Percentiles rank a stretch among this genome's conserved stretches.
Evolutionary conservation across 2,329 filamentous ascomycete species (phyloP).

Genomic region (Penicillium palitans): DNA sequence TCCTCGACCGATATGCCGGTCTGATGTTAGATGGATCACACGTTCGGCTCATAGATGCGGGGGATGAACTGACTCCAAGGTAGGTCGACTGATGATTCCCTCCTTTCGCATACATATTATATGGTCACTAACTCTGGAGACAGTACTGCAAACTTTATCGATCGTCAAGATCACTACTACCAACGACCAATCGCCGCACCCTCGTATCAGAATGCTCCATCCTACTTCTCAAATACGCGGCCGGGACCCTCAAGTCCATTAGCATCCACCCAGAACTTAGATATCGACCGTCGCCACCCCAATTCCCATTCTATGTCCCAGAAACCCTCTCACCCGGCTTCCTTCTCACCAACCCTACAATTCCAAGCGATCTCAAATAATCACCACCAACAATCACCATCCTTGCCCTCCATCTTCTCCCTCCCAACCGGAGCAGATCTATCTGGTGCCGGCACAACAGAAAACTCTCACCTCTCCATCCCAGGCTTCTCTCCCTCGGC

Average conservation of each 20-base stretch:
- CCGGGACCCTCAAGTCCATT: constrained; percentile 10
- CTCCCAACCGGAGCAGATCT: constrained; percentile 9
- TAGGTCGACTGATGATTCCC: not conserved
- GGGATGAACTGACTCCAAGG: constrained; percentile 50
- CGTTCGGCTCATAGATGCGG: constrained; percentile 67
- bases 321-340: not conserved
- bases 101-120: not conserved
- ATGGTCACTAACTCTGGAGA: not conserved
- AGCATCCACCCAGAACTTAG: constrained; percentile 11
- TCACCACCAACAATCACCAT: constrained; percentile 16
- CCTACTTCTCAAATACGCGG: constrained; percentile 16
- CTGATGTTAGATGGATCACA: constrained; percentile 73
- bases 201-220: constrained; percentile 14
- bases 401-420: constrained; percentile 18
- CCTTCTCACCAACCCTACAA: constrained; percentile 19
- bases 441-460: not conserved
- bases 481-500: constrained; percentile 45
- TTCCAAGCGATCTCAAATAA: constrained; percentile 14
- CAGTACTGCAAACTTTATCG: constrained; percentile 13
- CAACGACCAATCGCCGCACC: constrained; percentile 20
- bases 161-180: constrained; percentile 24
- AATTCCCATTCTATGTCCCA: constrained; percentile 6
- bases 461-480: constrained; percentile 24
- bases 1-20: constrained; percentile 79
- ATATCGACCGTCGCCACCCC: constrained; percentile 14